Conservation (phyloP, 352 stramenopile species). For the Pythium vanterpoolii region DNA sequence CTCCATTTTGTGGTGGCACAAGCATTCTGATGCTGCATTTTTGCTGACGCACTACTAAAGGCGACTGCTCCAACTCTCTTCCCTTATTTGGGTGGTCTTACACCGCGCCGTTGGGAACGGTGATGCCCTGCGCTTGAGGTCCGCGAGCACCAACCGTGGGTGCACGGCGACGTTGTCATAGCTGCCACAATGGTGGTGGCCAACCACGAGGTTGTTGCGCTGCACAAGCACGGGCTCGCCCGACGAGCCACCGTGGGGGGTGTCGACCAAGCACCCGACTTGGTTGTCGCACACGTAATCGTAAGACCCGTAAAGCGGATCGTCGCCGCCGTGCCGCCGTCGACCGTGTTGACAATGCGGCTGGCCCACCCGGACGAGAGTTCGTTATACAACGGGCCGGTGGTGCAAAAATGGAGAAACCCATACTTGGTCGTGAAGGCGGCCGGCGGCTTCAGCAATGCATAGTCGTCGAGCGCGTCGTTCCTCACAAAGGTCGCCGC, state of each 20-base stretch:
- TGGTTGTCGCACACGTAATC: conserved; percentile 22
- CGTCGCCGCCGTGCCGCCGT: conserved; percentile 6
- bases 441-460: conserved; percentile 13
- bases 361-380: conserved; percentile 62
- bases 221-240: conserved; percentile 24
- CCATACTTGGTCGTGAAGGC: conserved; percentile 22
- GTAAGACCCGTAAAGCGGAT: conserved; percentile 4
- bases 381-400: too few relatives aligned
- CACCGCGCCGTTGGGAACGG: conserved; percentile 5
- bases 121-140: conserved; percentile 17
- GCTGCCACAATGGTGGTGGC: conserved; percentile 32
- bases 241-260: conserved; percentile 28
- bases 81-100: not conserved
- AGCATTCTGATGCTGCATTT: too few relatives aligned
- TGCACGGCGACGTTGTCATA: conserved; percentile 29
- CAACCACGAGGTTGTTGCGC: conserved; percentile 30
- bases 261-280: conserved; percentile 34
- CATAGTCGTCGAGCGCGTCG: conserved; percentile 20
- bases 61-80: not conserved
- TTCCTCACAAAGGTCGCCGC: conserved; percentile 23
- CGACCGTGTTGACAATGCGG: conserved; percentile 38
- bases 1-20: too few relatives aligned
- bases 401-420: conserved; percentile 24
- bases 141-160: conserved; percentile 8
- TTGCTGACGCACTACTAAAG: not conserved